Evolutionary conservation across 192 early-diverging fungal genomes (phyloP), one percentile per base, ranked within the genome.

Genomic region (Paraglomus occultum): DNA sequence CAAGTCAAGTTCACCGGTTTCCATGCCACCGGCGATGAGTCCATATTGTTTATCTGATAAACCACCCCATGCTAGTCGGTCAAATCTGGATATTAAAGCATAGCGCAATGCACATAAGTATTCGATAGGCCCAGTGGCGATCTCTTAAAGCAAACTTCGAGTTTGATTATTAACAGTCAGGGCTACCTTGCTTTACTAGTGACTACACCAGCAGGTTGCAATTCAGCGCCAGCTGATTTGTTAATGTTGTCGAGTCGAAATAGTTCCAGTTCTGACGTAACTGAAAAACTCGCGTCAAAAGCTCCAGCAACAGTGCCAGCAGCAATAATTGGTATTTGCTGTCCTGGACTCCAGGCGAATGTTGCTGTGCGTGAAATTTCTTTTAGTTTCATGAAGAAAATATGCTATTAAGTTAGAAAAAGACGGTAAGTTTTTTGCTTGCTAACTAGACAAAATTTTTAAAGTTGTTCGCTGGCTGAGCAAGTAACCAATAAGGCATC

Each of bases 281-380:
- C 94, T 59, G 89, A 93, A 75, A 99, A 99, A 14, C 91, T 90
- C 45, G 94, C 94, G 80, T 99, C 97, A 63, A 99, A 84, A 20
- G 97, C 97, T 5, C 97, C 97, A 4, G 97, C 93, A 18, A 94
- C 94, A 10, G 97, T 96, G 58, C 95, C 97, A 5, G 88, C 81
- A 4, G 95, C 97, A 59, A 99, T 82, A 45, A 95, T 81, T 31
- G 90, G 79, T 40, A 85, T 70, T 40, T 89, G 83, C 71, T 92
- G 89, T 49, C 83, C 82, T 12, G 90, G 90, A 15, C 88, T 89
- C 97, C 97, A 97, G 14, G 93, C 92, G 55, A 93, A 82, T 10
- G 92, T 93, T 6, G 94, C 91, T 18, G 95, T 96, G 70, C 92
- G 87, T 68, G 87, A 82, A 57, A 91, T 79, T 70, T 82, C 82